Evolutionary conservation across 768 basidiomycete genomes (phyloP).

Genomic region (Terana coerulea): DNA sequence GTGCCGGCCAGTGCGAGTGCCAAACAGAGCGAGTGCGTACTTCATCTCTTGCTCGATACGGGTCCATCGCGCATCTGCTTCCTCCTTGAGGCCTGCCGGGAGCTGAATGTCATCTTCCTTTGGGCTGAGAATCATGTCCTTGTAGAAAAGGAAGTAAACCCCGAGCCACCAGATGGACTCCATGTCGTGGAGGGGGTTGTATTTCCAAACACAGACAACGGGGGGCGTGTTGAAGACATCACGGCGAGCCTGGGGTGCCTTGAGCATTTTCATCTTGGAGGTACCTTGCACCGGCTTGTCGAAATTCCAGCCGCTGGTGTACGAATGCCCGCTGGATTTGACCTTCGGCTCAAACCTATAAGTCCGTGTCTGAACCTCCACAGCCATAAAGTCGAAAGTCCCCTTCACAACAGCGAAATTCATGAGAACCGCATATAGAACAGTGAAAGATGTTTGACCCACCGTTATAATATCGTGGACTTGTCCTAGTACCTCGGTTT

Average conservation of each 20-base stretch:
- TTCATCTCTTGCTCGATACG: too few relatives aligned
- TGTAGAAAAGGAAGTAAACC: neutral
- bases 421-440: neutral
- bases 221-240: neutral
- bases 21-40: too few relatives aligned
- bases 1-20: too few relatives aligned
- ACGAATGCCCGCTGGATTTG: too few relatives aligned
- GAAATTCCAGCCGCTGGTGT: too few relatives aligned
- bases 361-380: neutral
- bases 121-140: neutral
- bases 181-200: neutral
- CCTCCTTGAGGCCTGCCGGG: too few relatives aligned
- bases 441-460: neutral
- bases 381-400: neutral
- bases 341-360: neutral
- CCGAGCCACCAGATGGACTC: neutral
- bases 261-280: too few relatives aligned
- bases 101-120: too few relatives aligned
- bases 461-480: neutral
- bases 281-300: neutral
- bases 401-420: neutral
- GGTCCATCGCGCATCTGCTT: too few relatives aligned
- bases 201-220: neutral
- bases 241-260: neutral
- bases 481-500: neutral